phyloP scores from a whole-genome alignment of 2,329 filamentous ascomycete genomes.

The Paraconiothyrium sp. region DNA sequence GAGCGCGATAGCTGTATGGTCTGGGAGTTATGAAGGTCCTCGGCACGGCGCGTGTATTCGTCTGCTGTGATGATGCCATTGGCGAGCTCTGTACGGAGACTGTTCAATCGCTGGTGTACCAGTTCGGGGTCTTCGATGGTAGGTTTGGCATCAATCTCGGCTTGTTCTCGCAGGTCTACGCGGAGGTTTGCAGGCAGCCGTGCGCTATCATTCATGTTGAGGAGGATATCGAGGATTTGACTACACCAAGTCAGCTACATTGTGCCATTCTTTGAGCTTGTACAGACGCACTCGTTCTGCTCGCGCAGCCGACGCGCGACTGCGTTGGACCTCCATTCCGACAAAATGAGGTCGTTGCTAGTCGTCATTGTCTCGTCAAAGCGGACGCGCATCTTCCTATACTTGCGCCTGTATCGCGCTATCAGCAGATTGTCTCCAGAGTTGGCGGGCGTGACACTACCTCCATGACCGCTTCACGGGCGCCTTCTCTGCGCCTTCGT shows the following conservation, averaged over 20 bases:
- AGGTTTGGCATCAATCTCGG: slow-evolving; percentile 41
- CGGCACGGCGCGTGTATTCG: slow-evolving; percentile 38
- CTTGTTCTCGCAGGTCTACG: slow-evolving; percentile 70
- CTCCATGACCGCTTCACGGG: slow-evolving; percentile 51
- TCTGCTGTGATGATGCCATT: slow-evolving; percentile 39
- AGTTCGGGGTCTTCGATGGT: slow-evolving; percentile 36
- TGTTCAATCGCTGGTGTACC: slow-evolving; percentile 38
- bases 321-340: slow-evolving; percentile 81
- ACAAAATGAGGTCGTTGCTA: slow-evolving; percentile 82
- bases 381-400: slow-evolving; percentile 83
- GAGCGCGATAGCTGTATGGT: slow-evolving; percentile 35
- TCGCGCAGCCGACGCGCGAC: slow-evolving; percentile 85
- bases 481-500: slow-evolving; percentile 36
- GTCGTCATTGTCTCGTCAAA: slow-evolving; percentile 83
- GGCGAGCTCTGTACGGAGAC: slow-evolving; percentile 49
- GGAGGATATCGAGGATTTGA: slow-evolving; percentile 85
- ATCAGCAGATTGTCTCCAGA: slow-evolving; percentile 23
- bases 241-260: slow-evolving; percentile 57
- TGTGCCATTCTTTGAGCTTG: slow-evolving; percentile 12
- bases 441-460: slow-evolving; percentile 32
- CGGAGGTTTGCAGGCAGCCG: slow-evolving; percentile 80
- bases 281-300: slow-evolving; percentile 82
- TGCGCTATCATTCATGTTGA: slow-evolving; percentile 86
- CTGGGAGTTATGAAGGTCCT: slow-evolving; percentile 40
- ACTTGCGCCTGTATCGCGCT: slow-evolving; percentile 75